Evolutionary conservation across 2,329 filamentous ascomycete species (phyloP), one percentile per base, ranked within the genome.

Genomic region (Elsinoe fawcettii): DNA sequence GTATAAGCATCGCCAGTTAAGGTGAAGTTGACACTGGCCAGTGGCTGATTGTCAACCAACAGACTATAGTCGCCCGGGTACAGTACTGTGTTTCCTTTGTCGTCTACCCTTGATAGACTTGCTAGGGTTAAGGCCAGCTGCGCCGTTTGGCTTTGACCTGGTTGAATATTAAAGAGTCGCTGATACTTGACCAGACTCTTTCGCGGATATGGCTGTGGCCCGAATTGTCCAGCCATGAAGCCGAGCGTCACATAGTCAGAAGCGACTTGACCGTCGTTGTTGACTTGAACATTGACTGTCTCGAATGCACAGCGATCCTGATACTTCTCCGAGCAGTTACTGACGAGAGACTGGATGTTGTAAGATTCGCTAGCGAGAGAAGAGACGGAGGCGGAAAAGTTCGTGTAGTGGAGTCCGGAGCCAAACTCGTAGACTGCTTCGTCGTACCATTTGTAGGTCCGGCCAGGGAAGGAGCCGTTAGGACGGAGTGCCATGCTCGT

Each of bases 381-480:
- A 37, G 27, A 55, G 58, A 65, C 51, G 23, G 57, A 56, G 20
- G 65, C 66, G 1, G 60, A 60, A 65, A 84, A 83, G 36, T 68
- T 78, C 3, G 80, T 84, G 67, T 83, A 84, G 63, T 83, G 80
- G 59, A 83, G 62, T 0, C 81, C 81, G 58, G 74, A 73, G 0
- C 80, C 81, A 57, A 83, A 84, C 0, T 74, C 73, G 51, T 77
- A 74, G 2, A 81, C 72, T 0, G 77, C 71, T 30, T 73, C 72
- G 3, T 73, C 71, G 65, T 80, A 84, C 80, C 80, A 84, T 61
- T 74, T 77, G 62, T 84, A 83, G 0, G 81, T 84, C 5, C 80
- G 70, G 14, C 80, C 80, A 0, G 80, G 79, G 43, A 71, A 76
- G 12, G 62, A 65, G 22, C 55, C 63, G 57, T 71, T 71, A 1